These are phyloP conservation scores for Chlorella sp. DNA, from an alignment of 139 green algal genomes.

Conservation along the genomic window DNA sequence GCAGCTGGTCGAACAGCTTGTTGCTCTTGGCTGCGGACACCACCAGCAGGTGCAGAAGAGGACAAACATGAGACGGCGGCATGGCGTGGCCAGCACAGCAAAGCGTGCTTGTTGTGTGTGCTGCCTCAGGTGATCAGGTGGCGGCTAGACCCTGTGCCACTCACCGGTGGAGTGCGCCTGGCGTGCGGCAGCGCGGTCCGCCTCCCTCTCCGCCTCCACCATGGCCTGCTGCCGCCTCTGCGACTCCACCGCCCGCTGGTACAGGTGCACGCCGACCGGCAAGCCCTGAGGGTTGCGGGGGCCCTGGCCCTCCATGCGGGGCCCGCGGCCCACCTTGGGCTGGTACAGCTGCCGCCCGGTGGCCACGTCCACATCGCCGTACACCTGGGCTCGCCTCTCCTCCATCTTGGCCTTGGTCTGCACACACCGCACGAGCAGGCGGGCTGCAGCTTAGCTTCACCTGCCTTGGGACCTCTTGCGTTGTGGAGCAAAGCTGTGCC, in stretches of 20 bases:
- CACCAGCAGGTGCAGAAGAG: background rate
- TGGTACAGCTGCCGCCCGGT: constrained; percentile 61
- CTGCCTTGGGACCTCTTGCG: background rate
- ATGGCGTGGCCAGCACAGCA: too few species aligned
- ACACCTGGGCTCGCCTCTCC: constrained; percentile 26
- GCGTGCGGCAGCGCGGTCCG: constrained; percentile 9
- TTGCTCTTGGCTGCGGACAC: constrained; percentile 21
- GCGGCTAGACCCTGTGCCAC: too few species aligned
- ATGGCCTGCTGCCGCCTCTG: constrained; percentile 23
- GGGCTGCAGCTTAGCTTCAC: background rate
- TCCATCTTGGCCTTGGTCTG: constrained; percentile 36
- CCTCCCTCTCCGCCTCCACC: constrained; percentile 17
- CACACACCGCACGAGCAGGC: background rate
- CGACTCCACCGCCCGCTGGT: constrained; percentile 42
- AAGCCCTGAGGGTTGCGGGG: constrained; percentile 31
- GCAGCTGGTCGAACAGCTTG: constrained; percentile 49
- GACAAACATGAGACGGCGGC: background rate
- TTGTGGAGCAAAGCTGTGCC: too few species aligned
- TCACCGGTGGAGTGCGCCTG: background rate
- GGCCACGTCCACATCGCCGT: constrained; percentile 43
- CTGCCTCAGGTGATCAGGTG: too few species aligned
- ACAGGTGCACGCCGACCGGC: constrained; percentile 66
- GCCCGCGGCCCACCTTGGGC: constrained; percentile 49
- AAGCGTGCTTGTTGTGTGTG: too few species aligned
- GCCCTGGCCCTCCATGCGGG: constrained; percentile 1